phyloP scores from a whole-genome alignment of 331 rosid genomes.

The Quercus lobata region DNA sequence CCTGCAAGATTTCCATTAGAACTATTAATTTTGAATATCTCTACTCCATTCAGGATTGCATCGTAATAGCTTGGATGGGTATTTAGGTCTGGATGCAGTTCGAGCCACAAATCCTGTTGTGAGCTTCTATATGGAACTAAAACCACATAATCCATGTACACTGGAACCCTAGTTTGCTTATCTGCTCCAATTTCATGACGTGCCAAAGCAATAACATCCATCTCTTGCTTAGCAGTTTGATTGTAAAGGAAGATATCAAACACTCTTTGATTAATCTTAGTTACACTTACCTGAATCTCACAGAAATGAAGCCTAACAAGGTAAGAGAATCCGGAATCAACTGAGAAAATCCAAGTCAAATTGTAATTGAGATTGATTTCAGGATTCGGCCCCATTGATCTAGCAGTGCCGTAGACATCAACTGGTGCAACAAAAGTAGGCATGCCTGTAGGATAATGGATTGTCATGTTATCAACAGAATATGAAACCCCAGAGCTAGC shows the following conservation, averaged over 20 bases:
- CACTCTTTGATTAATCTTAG: constrained; percentile 53
- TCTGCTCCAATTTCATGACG: rapidly evolving
- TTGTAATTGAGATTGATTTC: constrained; percentile 62
- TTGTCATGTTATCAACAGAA: constrained; percentile 40
- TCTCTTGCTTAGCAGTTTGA: constrained; percentile 50
- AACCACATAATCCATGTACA: constrained; percentile 61
- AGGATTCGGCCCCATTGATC: constrained; percentile 83
- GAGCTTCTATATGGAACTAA: constrained; percentile 57
- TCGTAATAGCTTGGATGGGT: constrained; percentile 31
- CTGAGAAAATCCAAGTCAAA: constrained; percentile 74
- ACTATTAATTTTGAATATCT: constrained; percentile 79
- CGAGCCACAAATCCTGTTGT: constrained; percentile 72
- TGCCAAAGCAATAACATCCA: constrained; percentile 60
- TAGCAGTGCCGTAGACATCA: constrained; percentile 70
- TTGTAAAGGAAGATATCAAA: constrained; percentile 63
- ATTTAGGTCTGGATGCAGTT: constrained; percentile 49
- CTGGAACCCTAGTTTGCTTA: constrained; percentile 35
- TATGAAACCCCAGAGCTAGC: constrained; percentile 62
- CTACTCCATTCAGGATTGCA: constrained; percentile 77
- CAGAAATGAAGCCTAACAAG: constrained; percentile 95
- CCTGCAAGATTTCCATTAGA: constrained; percentile 67
- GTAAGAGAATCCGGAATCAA: constrained; percentile 81
- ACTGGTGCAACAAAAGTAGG: constrained; percentile 67
- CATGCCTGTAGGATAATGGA: constrained; percentile 33
- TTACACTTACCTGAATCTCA: constrained; percentile 44